Base-by-base conservation (phyloP, 148 eudicot species). In the Chenopodium suecicum region DNA sequence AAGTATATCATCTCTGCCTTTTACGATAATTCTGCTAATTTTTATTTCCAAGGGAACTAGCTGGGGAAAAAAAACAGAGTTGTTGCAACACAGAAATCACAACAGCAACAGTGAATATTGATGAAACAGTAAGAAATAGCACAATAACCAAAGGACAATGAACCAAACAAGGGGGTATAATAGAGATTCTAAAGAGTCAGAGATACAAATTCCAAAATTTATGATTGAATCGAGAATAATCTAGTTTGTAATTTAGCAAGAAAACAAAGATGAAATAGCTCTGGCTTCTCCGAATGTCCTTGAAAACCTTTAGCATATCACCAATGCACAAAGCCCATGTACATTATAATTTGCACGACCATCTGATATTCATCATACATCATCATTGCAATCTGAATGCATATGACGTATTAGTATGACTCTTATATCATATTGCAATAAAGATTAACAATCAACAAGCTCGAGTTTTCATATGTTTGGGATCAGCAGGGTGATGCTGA, bases 321-420 rank as follows among this genome's bases (percentile, higher is more conserved):
- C 86, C 88, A 83, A 85, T 86, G 92, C 90, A 85, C 85, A 89
- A 85, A 76, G 85, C 70, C 74, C 91, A 85, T 84, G 88, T 64
- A 85, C 83, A 88, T 70, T 84, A 86, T 76, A 86, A 86, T 88
- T 85, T 75, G 87, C 89, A 76, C 81, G 86, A 84, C 80, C 88
- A 81, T 86, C 93, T 78, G 85, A 86, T 73, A 82, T 79, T 79
- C 90, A 86, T 92, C 94, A 92, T 89, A 87, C 90, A 74, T 90
- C 97, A 80, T 92, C 92, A 84, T 88, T 92, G 94, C 91, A 91
- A 92, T 85, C 94, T 92, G 92, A 84, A 86, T 89, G 87, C 88
- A 91, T 81, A 86, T 75, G 85, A 87, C 37, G 80, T 85, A 91
- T 91, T 87, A 89, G 89, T 83, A 83, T 80, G 86, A 68, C 81